Base-by-base conservation (phyloP, 495 filamentous ascomycete genomes). In the Neurospora sp. region DNA sequence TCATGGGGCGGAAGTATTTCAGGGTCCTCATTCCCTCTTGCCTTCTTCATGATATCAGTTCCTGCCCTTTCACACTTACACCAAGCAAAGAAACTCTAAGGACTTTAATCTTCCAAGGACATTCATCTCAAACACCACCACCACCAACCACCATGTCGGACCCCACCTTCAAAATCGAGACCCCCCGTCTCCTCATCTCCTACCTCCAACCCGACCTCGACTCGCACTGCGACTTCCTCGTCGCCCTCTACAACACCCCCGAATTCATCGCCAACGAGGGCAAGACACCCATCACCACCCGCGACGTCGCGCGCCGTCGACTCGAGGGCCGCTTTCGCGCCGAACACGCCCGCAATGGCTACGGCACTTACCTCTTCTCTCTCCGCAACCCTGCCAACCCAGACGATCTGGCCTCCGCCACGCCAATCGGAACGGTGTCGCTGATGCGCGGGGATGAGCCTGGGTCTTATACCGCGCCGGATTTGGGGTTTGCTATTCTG, bases 401-500 rank as follows among this genome's bases (percentile, higher is more conserved):
- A 16, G 35, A n/a, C 1, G 20, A 27, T 4, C 69, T 73, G 3
- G 4, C 40, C 12, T 8, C 40, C 4, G 40, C 72, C 12, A 76
- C 35, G 6, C 75, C 72, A 2, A 78, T 81, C 38, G 81, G 79
- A 17, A 78, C 73, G 1, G 79, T 81, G 0, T 77, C 74, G 2
- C 76, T 83, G 0, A 79, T 79, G 75, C 75, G 77, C 16, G 81
- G 80, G 0, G 71, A 76, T 40, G 74, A 77, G 20, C 75, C 75
- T 2, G 42, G 75, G 5, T 37, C 71, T 5, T 81, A 82, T 68
- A 14, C 68, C 0, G 75, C 72, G 12, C 82, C 83, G 0, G 82
- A 84, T 69, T 35, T 84, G 1, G 81, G 83, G 4, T 84, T 78
- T 70, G 75, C 76, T 3, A 76, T 83, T 14, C 40, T 84, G 31